Evolutionary conservation across 2,329 filamentous ascomycete species (phyloP), one percentile per base, ranked within the genome.

Genomic region (Tympanopsis confertula): DNA sequence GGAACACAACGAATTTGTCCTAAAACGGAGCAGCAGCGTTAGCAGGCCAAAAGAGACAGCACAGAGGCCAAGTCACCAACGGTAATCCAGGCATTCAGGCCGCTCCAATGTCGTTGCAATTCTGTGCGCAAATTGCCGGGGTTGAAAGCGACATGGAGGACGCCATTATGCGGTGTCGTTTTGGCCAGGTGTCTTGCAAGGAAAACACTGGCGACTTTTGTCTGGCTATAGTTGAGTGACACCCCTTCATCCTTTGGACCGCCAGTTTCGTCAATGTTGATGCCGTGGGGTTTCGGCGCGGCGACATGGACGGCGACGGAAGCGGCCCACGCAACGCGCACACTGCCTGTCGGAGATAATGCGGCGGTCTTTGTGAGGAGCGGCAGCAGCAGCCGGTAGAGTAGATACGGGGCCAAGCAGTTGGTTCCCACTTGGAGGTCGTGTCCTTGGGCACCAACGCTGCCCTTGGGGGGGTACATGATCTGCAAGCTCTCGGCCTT

Each of bases 351-450:
- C 1, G 41, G 38, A n/a, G 39, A 39, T 14, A 40, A 20, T 14
- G 28, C 19, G 3, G 45, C 44, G 3, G 44, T 45, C 17, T 38
- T 15, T 3, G 32, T 20, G 30, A 48, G 40, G 24, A 41, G 40
- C 35, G 49, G 44, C 20, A 41, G 20, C 13, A 49, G 39, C 37
- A 46, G 40, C 20, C 49, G 38, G 19, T 41, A 42, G 17, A 54
- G 38, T 13, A 51, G 40, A 29, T 42, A 52, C 28, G 40, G 50
- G 15, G 49, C 47, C 19, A 55, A 35, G 41, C 49, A 47, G 38
- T 57, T 57, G 35, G 51, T 49, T 24, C 50, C 45, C 35, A 53
- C 40, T 41, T 56, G 47, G 13, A 55, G 35, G 15, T 56, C 53
- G 30, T 53, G 39, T 54, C 49, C 1, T 43, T 46, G 17, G 46